A percentile compares a stretch with the other conserved stretches of the same genome.
phyloP scores from a whole-genome alignment of 2,329 filamentous ascomycete species.

The Bisporella sp. region DNA sequence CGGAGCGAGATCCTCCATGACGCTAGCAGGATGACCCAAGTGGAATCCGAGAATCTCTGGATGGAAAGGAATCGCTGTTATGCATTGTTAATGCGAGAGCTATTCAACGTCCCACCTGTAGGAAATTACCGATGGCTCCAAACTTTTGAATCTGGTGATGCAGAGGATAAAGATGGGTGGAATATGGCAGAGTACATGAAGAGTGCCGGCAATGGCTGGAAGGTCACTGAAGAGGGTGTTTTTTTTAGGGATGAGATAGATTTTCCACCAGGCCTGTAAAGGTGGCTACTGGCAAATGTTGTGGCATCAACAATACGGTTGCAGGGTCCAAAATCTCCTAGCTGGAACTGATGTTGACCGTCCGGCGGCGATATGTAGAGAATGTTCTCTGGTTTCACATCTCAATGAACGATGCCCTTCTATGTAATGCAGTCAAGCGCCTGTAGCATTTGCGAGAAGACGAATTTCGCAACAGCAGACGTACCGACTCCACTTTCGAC shows the following conservation, averaged over 20 bases:
- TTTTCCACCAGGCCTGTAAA: constrained; percentile 4
- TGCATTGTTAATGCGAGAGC: constrained; percentile 20
- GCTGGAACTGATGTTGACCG: constrained; percentile 8
- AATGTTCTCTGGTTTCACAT: constrained; percentile 59
- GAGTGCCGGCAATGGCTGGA: constrained; percentile 34
- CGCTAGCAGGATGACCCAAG: constrained; percentile 13
- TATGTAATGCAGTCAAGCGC: constrained; percentile 8
- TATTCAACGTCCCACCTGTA: constrained; percentile 21
- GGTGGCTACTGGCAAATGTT: background rate
- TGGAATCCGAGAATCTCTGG: constrained; percentile 26
- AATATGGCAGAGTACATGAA: constrained; percentile 36
- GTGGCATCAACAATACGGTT: background rate
- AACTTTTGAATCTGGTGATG: constrained; percentile 44
- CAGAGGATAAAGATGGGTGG: constrained; percentile 39
- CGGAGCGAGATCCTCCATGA: constrained; percentile 29
- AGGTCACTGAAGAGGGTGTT: constrained; percentile 37
- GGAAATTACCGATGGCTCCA: constrained; percentile 36
- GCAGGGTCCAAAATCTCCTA: constrained; percentile 9
- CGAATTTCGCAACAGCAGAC: constrained; percentile 1
- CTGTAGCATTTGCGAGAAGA: constrained; percentile 9
- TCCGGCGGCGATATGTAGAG: constrained; percentile 6
- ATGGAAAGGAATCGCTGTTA: constrained; percentile 25
- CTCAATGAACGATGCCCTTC: constrained; percentile 81
- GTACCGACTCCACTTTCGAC: too few relatives aligned
- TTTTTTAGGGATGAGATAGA: constrained; percentile 29